Percentiles rank a stretch among this genome's conserved stretches.
Conservation (phyloP, 768 basidiomycete genomes). For the Suillus brevipes region DNA sequence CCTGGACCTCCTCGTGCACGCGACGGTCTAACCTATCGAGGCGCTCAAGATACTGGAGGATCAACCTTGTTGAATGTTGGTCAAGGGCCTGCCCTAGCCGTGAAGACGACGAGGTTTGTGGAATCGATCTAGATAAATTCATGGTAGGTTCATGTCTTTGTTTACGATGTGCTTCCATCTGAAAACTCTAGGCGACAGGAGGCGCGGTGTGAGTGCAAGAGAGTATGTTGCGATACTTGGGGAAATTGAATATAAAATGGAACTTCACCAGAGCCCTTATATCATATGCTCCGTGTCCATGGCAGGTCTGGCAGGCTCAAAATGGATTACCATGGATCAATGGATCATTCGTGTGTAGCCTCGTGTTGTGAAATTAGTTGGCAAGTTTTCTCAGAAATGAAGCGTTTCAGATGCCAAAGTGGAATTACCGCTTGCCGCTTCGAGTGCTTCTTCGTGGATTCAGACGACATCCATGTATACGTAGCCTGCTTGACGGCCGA, state of each 20-base stretch:
- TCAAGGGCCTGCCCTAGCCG: background rate
- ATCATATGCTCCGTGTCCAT: background rate
- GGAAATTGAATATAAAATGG: background rate
- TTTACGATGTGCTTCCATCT: background rate
- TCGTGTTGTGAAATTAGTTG: background rate
- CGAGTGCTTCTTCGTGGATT: background rate
- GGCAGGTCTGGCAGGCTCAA: background rate
- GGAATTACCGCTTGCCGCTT: too few relatives aligned
- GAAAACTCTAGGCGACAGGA: background rate
- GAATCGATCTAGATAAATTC: background rate
- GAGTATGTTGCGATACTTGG: background rate
- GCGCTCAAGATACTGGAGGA: background rate
- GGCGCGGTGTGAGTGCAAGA: background rate
- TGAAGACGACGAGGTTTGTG: background rate
- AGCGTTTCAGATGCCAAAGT: too few relatives aligned
- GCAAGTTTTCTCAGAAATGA: background rate
- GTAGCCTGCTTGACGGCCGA: background rate
- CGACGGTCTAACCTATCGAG: background rate
- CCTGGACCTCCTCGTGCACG: background rate
- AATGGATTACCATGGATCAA: too few relatives aligned
- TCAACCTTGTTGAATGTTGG: background rate
- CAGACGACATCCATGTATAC: background rate
- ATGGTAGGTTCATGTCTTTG: background rate
- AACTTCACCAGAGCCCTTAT: background rate
- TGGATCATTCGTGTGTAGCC: background rate